Percentiles rank a stretch among this genome's conserved stretches.
These are phyloP conservation scores for Hypoxylon sp. DNA, from an alignment of 2,329 filamentous ascomycete species.

Conservation along the genomic window DNA sequence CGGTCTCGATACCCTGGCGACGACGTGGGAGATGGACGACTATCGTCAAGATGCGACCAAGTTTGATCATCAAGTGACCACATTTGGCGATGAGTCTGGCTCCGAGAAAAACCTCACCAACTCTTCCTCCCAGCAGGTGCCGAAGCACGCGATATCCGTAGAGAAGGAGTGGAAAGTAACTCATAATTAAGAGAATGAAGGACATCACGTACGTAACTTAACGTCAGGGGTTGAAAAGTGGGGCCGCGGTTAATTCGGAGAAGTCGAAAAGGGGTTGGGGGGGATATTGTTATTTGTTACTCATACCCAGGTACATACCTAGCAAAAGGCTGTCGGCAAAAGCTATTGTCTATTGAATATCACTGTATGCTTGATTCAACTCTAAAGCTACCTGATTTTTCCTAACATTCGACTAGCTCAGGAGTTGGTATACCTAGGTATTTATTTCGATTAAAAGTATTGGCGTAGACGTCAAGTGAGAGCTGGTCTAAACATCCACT, in stretches of 20 bases:
- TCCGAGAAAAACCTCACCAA: constrained; percentile 46
- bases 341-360: background rate
- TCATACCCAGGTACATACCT: background rate
- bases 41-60: constrained; percentile 29
- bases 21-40: constrained; percentile 48
- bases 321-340: background rate
- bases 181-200: constrained; percentile 7
- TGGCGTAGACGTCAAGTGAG: no score
- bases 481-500: no score
- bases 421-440: background rate
- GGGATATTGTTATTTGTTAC: background rate
- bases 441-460: no score
- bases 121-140: constrained; percentile 9
- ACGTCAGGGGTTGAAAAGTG: background rate
- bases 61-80: constrained; percentile 24
- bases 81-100: constrained; percentile 45
- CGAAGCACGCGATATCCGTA: constrained; percentile 38
- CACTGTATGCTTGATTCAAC: background rate
- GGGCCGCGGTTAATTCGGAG: background rate
- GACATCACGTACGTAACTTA: background rate
- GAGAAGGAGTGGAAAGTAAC: constrained; percentile 44
- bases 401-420: background rate
- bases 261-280: background rate
- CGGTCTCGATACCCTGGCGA: constrained; percentile 30
- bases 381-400: background rate